phyloP scores from a whole-genome alignment of 2,329 filamentous ascomycete species.

The Sporothrix schenckii region DNA sequence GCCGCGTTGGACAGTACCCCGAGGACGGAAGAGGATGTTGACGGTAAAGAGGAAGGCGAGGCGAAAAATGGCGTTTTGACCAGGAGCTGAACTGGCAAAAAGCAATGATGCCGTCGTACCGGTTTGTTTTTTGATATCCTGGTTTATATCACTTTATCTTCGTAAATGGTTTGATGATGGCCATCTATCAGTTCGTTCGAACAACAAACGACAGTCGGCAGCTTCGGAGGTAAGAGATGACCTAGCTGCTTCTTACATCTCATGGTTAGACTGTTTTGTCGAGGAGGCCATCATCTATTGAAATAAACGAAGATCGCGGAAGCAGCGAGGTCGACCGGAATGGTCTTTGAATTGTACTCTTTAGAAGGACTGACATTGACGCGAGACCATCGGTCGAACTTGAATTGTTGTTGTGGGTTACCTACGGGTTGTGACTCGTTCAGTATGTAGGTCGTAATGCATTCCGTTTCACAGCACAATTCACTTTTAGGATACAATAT shows the following conservation, averaged over 20 bases:
- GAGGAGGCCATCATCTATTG: slow-evolving; percentile 10
- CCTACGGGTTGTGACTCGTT: neutral
- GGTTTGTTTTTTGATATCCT: no score
- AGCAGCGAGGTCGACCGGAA: neutral
- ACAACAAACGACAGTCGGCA: no score
- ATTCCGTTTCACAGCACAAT: neutral
- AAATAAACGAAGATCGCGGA: slow-evolving; percentile 9
- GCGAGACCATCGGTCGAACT: neutral
- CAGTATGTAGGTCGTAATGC: neutral
- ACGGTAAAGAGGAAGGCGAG: neutral
- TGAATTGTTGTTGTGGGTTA: neutral
- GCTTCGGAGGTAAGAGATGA: neutral
- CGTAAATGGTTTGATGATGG: no score
- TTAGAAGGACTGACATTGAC: neutral
- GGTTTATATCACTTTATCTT: no score
- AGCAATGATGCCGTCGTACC: no score
- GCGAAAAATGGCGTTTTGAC: neutral
- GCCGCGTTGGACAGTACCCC: neutral
- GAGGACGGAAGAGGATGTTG: neutral
- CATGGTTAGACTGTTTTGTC: neutral
- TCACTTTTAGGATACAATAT: neutral
- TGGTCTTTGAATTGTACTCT: neutral
- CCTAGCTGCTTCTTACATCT: neutral
- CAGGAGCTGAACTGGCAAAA: no score
- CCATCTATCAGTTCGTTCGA: no score